A percentile compares a stretch with the other conserved stretches of the same genome.
Evolutionary conservation across 225 moss, liverwort and hornwort genomes (phyloP).

Genomic region (Pseudisothecium myosuroides): DNA sequence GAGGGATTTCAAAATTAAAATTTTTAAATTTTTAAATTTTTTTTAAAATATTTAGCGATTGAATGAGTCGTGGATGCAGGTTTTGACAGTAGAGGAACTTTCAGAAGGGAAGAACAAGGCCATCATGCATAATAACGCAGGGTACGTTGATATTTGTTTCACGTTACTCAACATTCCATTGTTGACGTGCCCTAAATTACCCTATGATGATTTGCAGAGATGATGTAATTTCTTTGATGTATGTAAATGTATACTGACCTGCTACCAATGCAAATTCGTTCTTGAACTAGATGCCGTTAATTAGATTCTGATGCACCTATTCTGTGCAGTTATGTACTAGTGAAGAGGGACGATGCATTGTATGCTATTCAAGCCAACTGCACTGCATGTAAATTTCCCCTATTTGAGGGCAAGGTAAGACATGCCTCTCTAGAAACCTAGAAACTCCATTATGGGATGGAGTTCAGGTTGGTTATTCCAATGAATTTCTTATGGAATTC

Average conservation of each 20-base stretch:
- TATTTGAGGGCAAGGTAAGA: conserved; percentile 80
- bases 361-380: conserved; percentile 79
- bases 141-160: conserved; percentile 30
- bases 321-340: conserved; percentile 61
- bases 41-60: background rate
- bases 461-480: background rate
- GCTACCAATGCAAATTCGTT: background rate
- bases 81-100: conserved; percentile 60
- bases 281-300: background rate
- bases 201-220: background rate
- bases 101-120: conserved; percentile 84
- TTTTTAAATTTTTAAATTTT: too few relatives aligned
- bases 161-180: background rate
- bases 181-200: background rate
- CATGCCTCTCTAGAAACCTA: background rate
- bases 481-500: background rate
- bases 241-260: background rate
- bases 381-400: conserved; percentile 78
- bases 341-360: conserved; percentile 37
- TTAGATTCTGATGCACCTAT: background rate
- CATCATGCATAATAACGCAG: conserved; percentile 71
- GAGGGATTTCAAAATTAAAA: background rate
- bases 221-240: background rate
- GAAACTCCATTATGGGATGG: background rate
- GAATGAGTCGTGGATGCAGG: conserved; percentile 22